Conservation (phyloP, 2,329 filamentous ascomycete species). For the Ceratocystis variospora region DNA sequence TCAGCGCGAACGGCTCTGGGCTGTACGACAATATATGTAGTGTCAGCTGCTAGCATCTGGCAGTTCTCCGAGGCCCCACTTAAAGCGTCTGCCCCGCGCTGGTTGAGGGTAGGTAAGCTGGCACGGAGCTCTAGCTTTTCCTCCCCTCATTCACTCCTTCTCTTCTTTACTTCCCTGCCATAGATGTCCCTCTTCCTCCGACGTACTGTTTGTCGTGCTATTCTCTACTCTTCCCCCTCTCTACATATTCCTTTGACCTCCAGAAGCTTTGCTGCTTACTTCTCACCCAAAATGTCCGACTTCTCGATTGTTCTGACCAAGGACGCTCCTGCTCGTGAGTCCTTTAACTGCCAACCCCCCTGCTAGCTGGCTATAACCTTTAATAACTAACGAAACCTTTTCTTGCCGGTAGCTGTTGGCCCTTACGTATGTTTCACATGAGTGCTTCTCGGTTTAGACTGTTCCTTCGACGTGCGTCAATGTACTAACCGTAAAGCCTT, state of each 20-base stretch:
- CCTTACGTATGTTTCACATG: constrained; percentile 41
- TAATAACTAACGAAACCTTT: background rate
- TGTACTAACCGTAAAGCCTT: background rate
- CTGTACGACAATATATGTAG: background rate
- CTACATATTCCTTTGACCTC: background rate
- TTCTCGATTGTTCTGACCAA: constrained; percentile 38
- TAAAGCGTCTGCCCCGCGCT: constrained; percentile 14
- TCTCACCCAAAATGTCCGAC: constrained; percentile 16
- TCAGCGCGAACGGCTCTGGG: background rate
- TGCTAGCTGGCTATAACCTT: too few relatives aligned
- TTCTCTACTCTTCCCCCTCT: background rate
- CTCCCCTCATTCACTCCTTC: background rate
- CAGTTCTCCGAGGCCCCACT: constrained; percentile 2
- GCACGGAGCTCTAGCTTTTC: constrained; percentile 13
- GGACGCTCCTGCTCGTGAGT: constrained; percentile 45
- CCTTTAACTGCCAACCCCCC: background rate
- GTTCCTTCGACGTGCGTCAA: too few relatives aligned
- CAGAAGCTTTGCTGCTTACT: constrained; percentile 7
- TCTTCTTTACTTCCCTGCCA: background rate
- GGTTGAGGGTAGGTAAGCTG: background rate
- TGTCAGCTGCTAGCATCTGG: background rate
- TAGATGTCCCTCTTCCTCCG: constrained; percentile 11
- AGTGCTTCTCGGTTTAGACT: too few relatives aligned
- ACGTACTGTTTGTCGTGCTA: background rate
- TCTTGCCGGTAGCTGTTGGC: constrained; percentile 37